These are phyloP conservation scores for Staphylotrichum tortipilum DNA, from an alignment of 495 filamentous ascomycete genomes.

Conservation along the genomic window DNA sequence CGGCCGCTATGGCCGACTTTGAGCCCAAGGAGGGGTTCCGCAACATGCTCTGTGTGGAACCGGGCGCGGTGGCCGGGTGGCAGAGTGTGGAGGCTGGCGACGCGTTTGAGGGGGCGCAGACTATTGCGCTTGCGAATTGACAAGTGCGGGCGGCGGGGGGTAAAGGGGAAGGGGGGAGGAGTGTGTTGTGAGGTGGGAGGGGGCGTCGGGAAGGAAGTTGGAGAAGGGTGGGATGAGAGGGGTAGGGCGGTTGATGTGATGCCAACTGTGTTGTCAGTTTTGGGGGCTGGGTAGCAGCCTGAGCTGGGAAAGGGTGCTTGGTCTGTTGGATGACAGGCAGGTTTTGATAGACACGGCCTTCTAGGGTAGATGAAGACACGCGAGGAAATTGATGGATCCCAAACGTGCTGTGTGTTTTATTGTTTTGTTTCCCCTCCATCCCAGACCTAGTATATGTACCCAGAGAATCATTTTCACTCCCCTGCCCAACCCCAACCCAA, in stretches of 20 bases:
- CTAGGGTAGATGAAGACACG: too few relatives aligned
- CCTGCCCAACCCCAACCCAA: neutral
- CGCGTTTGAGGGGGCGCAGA: constrained; percentile 82
- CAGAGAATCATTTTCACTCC: neutral
- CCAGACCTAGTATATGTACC: too few relatives aligned
- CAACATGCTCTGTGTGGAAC: constrained; percentile 90
- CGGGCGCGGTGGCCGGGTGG: constrained; percentile 75
- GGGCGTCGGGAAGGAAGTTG: neutral
- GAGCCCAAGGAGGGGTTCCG: constrained; percentile 79
- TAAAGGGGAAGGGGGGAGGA: neutral
- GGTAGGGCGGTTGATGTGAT: neutral
- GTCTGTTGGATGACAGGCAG: too few relatives aligned
- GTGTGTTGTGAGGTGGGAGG: constrained; percentile 2
- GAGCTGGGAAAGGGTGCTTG: too few relatives aligned
- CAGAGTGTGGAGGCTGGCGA: constrained; percentile 77
- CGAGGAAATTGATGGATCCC: too few relatives aligned
- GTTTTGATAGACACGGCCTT: too few relatives aligned
- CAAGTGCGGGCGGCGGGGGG: neutral
- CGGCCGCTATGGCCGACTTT: constrained; percentile 76
- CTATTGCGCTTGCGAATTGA: constrained; percentile 39
- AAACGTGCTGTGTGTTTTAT: too few relatives aligned
- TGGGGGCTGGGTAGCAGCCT: neutral
- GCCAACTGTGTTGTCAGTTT: neutral
- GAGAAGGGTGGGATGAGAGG: too few relatives aligned
- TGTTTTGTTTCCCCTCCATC: too few relatives aligned